Percentiles rank a stretch among this genome's conserved stretches.
These are phyloP conservation scores for Candida ulmi DNA, from an alignment of 805 yeast species.

Conservation along the genomic window DNA sequence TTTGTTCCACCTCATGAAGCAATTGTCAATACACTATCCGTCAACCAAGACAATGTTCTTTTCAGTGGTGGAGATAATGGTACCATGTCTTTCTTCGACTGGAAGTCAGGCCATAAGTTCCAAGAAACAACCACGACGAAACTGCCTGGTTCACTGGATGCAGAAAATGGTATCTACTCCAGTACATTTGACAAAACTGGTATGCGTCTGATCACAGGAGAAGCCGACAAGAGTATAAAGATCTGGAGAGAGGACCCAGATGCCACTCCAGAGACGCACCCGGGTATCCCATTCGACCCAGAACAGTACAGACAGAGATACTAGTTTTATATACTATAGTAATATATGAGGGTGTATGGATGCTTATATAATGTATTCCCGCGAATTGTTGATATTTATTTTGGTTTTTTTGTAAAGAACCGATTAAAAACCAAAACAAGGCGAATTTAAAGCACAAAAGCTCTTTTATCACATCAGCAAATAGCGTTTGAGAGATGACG, in stretches of 20 bases:
- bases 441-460: no score
- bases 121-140: conserved; percentile 50
- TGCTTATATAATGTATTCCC: neutral
- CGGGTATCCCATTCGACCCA: conserved; percentile 19
- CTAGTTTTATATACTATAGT: neutral
- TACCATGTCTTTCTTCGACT: conserved; percentile 68
- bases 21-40: conserved; percentile 64
- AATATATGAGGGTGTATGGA: conserved; percentile 2
- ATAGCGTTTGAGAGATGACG: no score
- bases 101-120: conserved; percentile 58
- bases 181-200: conserved; percentile 79
- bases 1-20: conserved; percentile 37
- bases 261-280: conserved; percentile 25
- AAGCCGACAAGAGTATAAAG: conserved; percentile 82
- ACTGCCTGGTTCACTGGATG: conserved; percentile 64
- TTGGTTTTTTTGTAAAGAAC: no score
- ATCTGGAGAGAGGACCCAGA: conserved; percentile 52
- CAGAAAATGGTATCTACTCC: conserved; percentile 64
- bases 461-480: no score
- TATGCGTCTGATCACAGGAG: conserved; percentile 75
- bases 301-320: conserved; percentile 15
- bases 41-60: conserved; percentile 55
- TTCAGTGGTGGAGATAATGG: conserved; percentile 89
- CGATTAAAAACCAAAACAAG: no score
- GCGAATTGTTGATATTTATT: neutral